A percentile compares a stretch with the other conserved stretches of the same genome.
Conservation (phyloP, 2,329 filamentous ascomycete species). For the Aspergillus sp. region DNA sequence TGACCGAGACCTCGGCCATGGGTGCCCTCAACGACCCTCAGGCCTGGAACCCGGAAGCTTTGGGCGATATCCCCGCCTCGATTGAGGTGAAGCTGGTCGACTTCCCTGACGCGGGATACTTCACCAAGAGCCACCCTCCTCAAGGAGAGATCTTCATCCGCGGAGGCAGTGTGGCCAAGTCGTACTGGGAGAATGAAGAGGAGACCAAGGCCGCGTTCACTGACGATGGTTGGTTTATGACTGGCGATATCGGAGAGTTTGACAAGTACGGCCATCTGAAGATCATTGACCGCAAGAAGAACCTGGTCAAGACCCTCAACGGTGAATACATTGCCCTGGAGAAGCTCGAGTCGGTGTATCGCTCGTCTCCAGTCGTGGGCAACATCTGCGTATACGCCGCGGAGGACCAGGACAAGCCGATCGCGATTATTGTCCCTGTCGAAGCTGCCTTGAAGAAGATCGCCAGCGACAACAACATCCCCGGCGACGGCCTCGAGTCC, state of each 20-base stretch:
- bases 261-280: constrained; percentile 74
- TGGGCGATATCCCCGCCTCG: constrained; percentile 74
- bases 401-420: constrained; percentile 69
- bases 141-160: constrained; percentile 93
- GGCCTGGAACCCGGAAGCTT: constrained; percentile 73
- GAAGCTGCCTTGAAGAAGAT: constrained; percentile 58
- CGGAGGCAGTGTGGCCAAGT: constrained; percentile 69
- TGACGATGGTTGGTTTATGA: constrained; percentile 92
- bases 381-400: constrained; percentile 89
- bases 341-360: constrained; percentile 90
- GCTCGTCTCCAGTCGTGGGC: constrained; percentile 71
- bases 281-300: constrained; percentile 97
- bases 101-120: constrained; percentile 84
- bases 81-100: constrained; percentile 92
- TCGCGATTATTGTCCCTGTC: constrained; percentile 73
- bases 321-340: constrained; percentile 97
- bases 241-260: constrained; percentile 92
- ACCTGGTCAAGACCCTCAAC: constrained; percentile 90
- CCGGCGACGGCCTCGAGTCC: constrained; percentile 64
- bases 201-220: constrained; percentile 79
- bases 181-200: constrained; percentile 82
- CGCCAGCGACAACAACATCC: constrained; percentile 58
- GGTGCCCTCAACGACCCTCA: constrained; percentile 65
- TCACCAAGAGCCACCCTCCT: constrained; percentile 68
- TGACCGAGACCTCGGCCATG: constrained; percentile 85